Evolutionary conservation across 1,284 basidiomycete genomes (phyloP), one percentile per base, ranked within the genome.

Genomic region (Porodaedalea pini): DNA sequence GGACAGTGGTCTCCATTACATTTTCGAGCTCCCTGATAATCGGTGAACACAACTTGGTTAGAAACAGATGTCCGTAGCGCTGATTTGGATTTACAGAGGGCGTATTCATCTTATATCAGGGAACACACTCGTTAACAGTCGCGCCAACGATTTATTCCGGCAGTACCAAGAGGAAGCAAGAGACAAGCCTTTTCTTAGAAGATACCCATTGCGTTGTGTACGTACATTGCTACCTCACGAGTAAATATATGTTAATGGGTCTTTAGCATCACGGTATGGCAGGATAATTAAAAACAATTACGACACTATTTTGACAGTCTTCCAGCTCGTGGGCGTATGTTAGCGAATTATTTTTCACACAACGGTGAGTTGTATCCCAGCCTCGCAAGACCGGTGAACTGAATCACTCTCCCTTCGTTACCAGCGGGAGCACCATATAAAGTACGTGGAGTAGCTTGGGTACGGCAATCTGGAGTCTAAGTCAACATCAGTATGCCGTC

Each of bases 271-370:
- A 82, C 77, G 80, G 85, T 86, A 73, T 53, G 66, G 49, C 6
- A 51, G 37, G 13, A 50, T 21, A 51, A 23, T 4, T 19, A 19
- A 36, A 19, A 36, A 19, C 40, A 21, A 27, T 19, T 36, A 17
- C 32, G 11, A 39, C 17, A 6, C n/a, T 8, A 41, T 21, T 41
- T 21, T 47, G 6, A 47, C 27, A 27, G n/a, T 7, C 10, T 19
- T 52, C 17, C 50, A 90, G 87, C 81, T 64, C 80, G 86, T 51
- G 88, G 88, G 4, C 70, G 76, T 2, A 69, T 90, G 15, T 71
- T 90, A 47, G 85, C 88, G 4, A 86, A 88, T 65, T 91, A 91
- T 66, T 91, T 90, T 65, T 90, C 88, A 10, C 88, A 91, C 61
- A 91, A 91, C 60, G 81, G 88, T 89, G 65, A 67, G 83, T 71